Percentiles rank a stretch among this genome's conserved stretches.
Evolutionary conservation across 768 basidiomycete genomes (phyloP).

Genomic region (Grammothele lineata): DNA sequence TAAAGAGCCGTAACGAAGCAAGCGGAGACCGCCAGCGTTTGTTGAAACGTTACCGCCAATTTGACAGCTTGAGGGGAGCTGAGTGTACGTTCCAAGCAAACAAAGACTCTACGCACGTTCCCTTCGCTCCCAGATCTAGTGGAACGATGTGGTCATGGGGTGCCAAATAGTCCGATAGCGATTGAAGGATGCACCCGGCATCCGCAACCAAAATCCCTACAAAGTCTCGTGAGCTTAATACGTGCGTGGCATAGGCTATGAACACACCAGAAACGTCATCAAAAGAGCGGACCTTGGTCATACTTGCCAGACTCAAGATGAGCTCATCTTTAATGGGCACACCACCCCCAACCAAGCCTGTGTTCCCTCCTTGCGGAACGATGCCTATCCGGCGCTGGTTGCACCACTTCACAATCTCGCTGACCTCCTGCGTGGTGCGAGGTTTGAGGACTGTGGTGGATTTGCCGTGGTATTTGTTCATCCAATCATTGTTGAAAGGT

Average conservation of each 20-base stretch:
- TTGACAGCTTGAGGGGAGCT: slow-evolving; percentile 63
- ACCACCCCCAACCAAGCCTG: slow-evolving; percentile 93
- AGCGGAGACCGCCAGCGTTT: slow-evolving; percentile 94
- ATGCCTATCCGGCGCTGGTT: slow-evolving; percentile 77
- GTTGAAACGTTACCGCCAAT: slow-evolving; percentile 97
- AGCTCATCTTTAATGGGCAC: slow-evolving; percentile 87
- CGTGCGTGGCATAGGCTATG: slow-evolving; percentile 3
- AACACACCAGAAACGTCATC: slow-evolving; percentile 74
- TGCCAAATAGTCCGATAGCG: slow-evolving; percentile 79
- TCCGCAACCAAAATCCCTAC: slow-evolving; percentile 88
- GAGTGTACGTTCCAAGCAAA: too few relatives aligned
- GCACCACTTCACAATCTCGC: slow-evolving; percentile 85
- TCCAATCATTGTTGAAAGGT: slow-evolving; percentile 89
- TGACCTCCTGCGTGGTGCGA: slow-evolving; percentile 82
- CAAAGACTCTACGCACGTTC: slow-evolving; percentile 59
- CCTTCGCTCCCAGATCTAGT: slow-evolving; percentile 92
- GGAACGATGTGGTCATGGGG: slow-evolving; percentile 95
- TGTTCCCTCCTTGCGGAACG: slow-evolving; percentile 98
- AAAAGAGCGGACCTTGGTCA: slow-evolving; percentile 79
- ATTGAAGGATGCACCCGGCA: slow-evolving; percentile 91
- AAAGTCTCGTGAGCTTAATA: too few relatives aligned
- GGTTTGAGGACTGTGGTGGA: slow-evolving; percentile 87
- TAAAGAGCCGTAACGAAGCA: slow-evolving; percentile 91
- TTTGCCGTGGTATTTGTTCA: slow-evolving; percentile 88
- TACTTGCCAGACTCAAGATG: slow-evolving; percentile 76